A percentile compares a stretch with the other conserved stretches of the same genome.
These are phyloP conservation scores for Sugiyamaella qingdaonensis DNA, from an alignment of 805 yeast species.

Conservation along the genomic window DNA sequence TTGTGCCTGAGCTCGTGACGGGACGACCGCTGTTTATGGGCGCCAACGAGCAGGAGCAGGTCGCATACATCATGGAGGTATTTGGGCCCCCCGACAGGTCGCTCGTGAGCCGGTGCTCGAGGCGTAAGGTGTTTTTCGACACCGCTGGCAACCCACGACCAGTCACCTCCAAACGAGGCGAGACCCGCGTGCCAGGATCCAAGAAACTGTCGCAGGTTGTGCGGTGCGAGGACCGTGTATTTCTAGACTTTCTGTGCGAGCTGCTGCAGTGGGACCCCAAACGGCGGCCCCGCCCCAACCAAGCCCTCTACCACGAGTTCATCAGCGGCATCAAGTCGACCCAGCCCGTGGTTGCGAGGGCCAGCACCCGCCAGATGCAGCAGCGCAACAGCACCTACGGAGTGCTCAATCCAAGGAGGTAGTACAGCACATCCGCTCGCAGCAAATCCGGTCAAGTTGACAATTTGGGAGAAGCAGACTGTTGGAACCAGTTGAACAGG, in stretches of 20 bases:
- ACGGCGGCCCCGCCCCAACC: conserved; percentile 37
- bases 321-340: conserved; percentile 17
- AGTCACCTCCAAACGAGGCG: conserved; percentile 23
- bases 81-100: conserved; percentile 78
- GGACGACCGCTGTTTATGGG: conserved; percentile 97
- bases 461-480: no score
- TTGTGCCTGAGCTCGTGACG: conserved; percentile 86
- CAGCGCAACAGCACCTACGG: conserved; percentile 6
- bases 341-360: background rate
- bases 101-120: conserved; percentile 31
- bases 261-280: conserved; percentile 71
- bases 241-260: conserved; percentile 48
- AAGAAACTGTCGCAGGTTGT: conserved; percentile 25
- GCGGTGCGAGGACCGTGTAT: conserved; percentile 25
- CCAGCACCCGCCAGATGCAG: conserved; percentile 19
- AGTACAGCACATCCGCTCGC: no score
- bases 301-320: conserved; percentile 37
- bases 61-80: conserved; percentile 83
- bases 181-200: conserved; percentile 24
- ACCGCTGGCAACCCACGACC: conserved; percentile 31
- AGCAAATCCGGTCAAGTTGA: no score
- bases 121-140: conserved; percentile 38
- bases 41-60: conserved; percentile 78
- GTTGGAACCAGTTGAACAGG: no score
- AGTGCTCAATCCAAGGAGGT: background rate